A percentile compares a stretch with the other conserved stretches of the same genome.
These are phyloP conservation scores for Magnusiomyces ingens DNA, from an alignment of 1,139 yeast species.

Conservation along the genomic window DNA sequence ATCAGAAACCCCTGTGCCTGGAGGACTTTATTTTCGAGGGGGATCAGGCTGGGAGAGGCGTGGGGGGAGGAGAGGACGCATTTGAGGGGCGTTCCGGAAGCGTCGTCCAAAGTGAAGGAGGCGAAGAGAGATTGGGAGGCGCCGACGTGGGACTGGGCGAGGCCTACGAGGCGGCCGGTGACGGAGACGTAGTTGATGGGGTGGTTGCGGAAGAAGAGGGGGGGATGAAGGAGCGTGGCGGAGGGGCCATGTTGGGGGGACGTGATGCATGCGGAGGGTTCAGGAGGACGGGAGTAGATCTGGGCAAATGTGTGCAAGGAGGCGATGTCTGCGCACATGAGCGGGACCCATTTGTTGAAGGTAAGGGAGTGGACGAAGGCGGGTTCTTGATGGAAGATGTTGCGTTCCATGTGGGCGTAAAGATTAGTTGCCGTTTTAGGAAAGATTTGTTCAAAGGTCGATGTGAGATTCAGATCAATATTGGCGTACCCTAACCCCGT, in stretches of 20 bases:
- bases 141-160: slow-evolving; percentile 5
- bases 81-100: slow-evolving; percentile 8
- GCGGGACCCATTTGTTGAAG: slow-evolving; percentile 23
- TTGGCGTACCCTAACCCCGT: too few relatives aligned
- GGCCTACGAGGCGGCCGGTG: slow-evolving; percentile 20
- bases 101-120: slow-evolving; percentile 17
- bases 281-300: slow-evolving; percentile 14
- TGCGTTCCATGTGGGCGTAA: background rate
- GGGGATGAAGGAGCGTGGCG: slow-evolving; percentile 14
- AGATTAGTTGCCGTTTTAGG: too few relatives aligned
- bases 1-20: slow-evolving; percentile 19
- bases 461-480: too few relatives aligned
- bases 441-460: too few relatives aligned
- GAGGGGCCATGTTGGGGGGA: slow-evolving; percentile 9
- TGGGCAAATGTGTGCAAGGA: slow-evolving; percentile 14
- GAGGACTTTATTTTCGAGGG: slow-evolving; percentile 10
- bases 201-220: slow-evolving; percentile 23
- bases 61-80: slow-evolving; percentile 11
- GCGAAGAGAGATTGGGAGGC: too few relatives aligned
- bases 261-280: slow-evolving; percentile 4
- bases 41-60: slow-evolving; percentile 4
- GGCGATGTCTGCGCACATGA: slow-evolving; percentile 19
- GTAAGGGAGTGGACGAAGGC: slow-evolving; percentile 18
- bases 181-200: slow-evolving; percentile 26
- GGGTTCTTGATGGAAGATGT: slow-evolving; percentile 16